Conservation (phyloP, 495 filamentous ascomycete genomes). For the Tuber aestivum region DNA sequence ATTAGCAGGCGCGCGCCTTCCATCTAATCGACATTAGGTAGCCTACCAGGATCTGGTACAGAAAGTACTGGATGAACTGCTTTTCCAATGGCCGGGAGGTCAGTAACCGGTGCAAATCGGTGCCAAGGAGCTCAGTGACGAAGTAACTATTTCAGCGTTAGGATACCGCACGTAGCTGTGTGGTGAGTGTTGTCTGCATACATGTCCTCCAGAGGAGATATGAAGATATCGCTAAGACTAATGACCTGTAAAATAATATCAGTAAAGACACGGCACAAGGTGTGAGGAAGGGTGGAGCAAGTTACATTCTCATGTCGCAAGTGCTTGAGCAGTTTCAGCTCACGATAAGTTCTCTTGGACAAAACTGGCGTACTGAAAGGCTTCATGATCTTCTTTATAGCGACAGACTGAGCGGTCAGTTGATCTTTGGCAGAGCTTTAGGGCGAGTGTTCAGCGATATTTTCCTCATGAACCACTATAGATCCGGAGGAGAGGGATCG, state of each 20-base stretch:
- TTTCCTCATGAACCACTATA: not conserved
- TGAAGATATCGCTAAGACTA: conserved; percentile 98
- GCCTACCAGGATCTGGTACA: conserved; percentile 93
- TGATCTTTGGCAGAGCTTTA: conserved; percentile 90
- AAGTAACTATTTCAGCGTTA: conserved; percentile 65
- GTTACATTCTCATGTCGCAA: conserved; percentile 89
- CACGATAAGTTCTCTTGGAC: conserved; percentile 93
- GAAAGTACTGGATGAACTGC: conserved; percentile 99
- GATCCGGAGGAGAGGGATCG: not conserved
- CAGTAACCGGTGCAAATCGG: conserved; percentile 89
- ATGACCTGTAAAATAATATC: conserved; percentile 64
- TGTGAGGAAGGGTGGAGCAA: conserved; percentile 25
- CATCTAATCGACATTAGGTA: not conserved
- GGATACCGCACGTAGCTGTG: conserved; percentile 15
- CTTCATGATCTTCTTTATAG: conserved; percentile 99
- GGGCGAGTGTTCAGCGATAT: conserved; percentile 12
- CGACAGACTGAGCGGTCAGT: conserved; percentile 89
- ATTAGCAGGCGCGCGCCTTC: not conserved
- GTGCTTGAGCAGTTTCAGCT: conserved; percentile 95
- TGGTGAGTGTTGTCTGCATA: conserved; percentile 48
- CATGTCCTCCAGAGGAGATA: conserved; percentile 98
- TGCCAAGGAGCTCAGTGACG: conserved; percentile 94
- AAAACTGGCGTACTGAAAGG: conserved; percentile 97
- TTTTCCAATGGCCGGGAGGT: conserved; percentile 95
- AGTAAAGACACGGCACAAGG: conserved; percentile 5